Percentiles rank a stretch among this genome's conserved stretches.
phyloP scores from a whole-genome alignment of 306 rosid species.

The Prunus fruticosa region DNA sequence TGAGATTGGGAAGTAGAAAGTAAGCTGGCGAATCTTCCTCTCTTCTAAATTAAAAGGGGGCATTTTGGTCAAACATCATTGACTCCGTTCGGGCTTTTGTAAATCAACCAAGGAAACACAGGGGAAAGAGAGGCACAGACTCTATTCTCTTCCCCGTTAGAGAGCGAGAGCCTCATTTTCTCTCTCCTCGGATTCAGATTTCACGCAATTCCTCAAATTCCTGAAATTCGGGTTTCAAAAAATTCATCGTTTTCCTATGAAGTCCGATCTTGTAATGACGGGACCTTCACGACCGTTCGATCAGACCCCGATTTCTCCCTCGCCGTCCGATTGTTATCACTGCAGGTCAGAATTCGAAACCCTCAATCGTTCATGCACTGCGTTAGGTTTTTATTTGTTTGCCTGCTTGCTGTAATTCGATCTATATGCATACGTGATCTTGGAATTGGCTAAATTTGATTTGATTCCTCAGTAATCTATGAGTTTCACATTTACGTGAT shows the following conservation, averaged over 20 bases:
- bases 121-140: not conserved
- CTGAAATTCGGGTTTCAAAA: not conserved
- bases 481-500: not conserved
- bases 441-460: not conserved
- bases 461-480: not conserved
- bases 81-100: not conserved
- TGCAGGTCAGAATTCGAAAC: conserved; percentile 38
- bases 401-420: not conserved
- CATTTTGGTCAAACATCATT: not conserved
- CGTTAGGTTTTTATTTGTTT: not conserved
- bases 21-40: too few relatives aligned
- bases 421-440: not conserved
- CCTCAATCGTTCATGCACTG: not conserved
- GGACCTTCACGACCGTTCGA: conserved; percentile 44
- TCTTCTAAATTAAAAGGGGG: not conserved
- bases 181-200: conserved; percentile 14
- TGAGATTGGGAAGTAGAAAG: not conserved
- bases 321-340: conserved; percentile 34
- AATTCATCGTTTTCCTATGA: conserved; percentile 32
- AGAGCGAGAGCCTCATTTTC: not conserved
- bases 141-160: not conserved
- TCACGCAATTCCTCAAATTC: not conserved
- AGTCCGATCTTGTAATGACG: conserved; percentile 33
- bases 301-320: conserved; percentile 27
- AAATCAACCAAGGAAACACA: too few relatives aligned